A percentile compares a stretch with the other conserved stretches of the same genome.
phyloP scores from a whole-genome alignment of 2,329 filamentous ascomycete species.

The Thielaviopsis punctulata region DNA sequence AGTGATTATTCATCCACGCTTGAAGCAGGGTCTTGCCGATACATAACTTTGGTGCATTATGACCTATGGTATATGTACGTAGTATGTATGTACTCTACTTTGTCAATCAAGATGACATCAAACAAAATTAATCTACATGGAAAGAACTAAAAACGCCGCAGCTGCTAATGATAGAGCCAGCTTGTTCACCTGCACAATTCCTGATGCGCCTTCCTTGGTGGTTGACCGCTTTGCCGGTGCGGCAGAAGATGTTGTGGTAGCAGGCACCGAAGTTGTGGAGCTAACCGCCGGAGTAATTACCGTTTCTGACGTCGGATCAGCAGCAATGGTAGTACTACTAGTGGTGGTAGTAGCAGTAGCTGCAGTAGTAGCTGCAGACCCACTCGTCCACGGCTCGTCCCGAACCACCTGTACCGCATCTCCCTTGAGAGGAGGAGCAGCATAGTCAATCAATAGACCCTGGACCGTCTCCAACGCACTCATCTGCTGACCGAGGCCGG shows the following conservation, averaged over 20 bases:
- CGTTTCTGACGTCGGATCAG: neutral
- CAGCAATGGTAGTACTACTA: neutral
- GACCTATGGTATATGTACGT: too few species aligned
- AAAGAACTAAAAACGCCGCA: neutral
- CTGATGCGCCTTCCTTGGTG: neutral
- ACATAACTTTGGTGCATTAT: too few species aligned
- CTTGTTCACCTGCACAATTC: neutral
- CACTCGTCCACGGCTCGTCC: slow-evolving; percentile 9
- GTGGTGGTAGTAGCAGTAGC: neutral
- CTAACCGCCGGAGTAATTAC: neutral
- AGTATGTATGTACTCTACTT: too few species aligned
- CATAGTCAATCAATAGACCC: slow-evolving; percentile 32
- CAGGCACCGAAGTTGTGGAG: neutral
- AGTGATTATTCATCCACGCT: too few species aligned
- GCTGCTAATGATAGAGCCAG: neutral
- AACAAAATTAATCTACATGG: neutral
- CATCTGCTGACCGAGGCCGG: slow-evolving; percentile 47
- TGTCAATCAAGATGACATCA: too few species aligned
- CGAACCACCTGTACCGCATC: slow-evolving; percentile 30
- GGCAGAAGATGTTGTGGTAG: neutral
- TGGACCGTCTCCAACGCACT: slow-evolving; percentile 46
- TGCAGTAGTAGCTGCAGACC: neutral
- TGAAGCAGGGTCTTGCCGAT: too few species aligned
- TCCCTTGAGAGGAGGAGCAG: slow-evolving; percentile 28
- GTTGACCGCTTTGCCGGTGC: neutral